Base-by-base conservation (phyloP, 805 yeast genomes). In the Wickerhamiella parazyma region DNA sequence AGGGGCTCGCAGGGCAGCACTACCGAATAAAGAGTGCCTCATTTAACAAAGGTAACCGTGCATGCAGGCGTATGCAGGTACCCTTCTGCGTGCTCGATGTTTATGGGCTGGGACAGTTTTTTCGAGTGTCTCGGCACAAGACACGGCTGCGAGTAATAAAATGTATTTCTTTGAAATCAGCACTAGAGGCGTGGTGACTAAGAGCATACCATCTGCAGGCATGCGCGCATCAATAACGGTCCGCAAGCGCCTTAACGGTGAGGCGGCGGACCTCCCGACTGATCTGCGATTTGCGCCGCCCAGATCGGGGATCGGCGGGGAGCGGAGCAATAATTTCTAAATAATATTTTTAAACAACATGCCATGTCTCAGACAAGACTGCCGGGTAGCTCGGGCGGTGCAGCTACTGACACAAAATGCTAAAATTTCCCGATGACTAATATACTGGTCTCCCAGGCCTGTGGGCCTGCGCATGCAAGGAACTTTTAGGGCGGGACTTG, bases 401-500 rank as follows among this genome's bases (percentile, higher is more conserved):
- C 31, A 28, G 10, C 5, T 11, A 4, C 16, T 28, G 31, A 28
- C 31, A 12, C 16, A n/a, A 28, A 28, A 11, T 28, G 12, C 31
- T 28, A 28, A n/a, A 28, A 12, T 28, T n/a, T 28, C 31, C 31
- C 16, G n/a, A 8, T 28, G 31, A 28, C 31, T 12, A 12, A 28
- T 12, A n/a, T 16, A 4, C 12, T 12, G 12, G 16, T n/a, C 31
- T 28, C 16, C 6, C 14, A 24, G 11, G 31, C 6, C 31, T 12
- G 31, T 28, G 31, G n/a, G 31, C 14, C 31, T n/a, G 26, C 41
- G 26, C 29, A 26, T 38, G 41, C 41, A 38, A 38, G 34, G 41
- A 12, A 38, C 34, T 25, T 16, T 21, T 28, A 20, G 20, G 41
- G 41, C 41, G 41, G 34, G 17, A 19, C 39, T 36, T 24, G 21